These are phyloP conservation scores for Sherardia arvensis DNA, from an alignment of 257 asterid species.

Conservation along the genomic window DNA sequence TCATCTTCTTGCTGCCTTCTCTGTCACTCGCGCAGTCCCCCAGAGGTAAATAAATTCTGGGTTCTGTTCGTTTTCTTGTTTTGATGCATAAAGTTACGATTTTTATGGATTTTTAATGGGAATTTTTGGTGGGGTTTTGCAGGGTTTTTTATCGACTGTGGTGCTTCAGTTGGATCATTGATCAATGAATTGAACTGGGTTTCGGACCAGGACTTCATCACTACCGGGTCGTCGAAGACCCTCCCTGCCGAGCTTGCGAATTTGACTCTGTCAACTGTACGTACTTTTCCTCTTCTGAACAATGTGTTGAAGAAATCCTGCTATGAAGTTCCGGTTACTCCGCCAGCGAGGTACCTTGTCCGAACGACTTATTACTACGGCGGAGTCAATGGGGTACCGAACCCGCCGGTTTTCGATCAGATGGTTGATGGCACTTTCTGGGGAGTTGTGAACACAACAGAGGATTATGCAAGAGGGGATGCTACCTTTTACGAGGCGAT, in stretches of 20 bases:
- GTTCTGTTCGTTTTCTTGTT: neutral
- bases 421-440: constrained; percentile 93
- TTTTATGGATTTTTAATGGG: neutral
- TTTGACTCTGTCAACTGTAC: constrained; percentile 48
- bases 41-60: constrained; percentile 30
- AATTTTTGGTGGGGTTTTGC: neutral
- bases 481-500: constrained; percentile 58
- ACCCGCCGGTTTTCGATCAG: constrained; percentile 80
- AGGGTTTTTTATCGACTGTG: constrained; percentile 70
- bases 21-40: constrained; percentile 35
- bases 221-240: constrained; percentile 41
- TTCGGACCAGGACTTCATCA: constrained; percentile 47
- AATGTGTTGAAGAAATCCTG: constrained; percentile 70
- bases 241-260: constrained; percentile 21
- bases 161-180: constrained; percentile 34
- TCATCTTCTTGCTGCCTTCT: constrained; percentile 23
- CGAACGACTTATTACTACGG: constrained; percentile 81
- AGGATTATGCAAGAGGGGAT: constrained; percentile 34
- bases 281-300: constrained; percentile 54
- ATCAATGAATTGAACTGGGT: constrained; percentile 47
- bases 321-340: constrained; percentile 56
- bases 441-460: constrained; percentile 78
- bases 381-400: constrained; percentile 51
- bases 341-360: constrained; percentile 48
- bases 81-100: neutral